A percentile compares a stretch with the other conserved stretches of the same genome.
Conservation (phyloP, 257 asterid genomes). For the Nicotiana tabacum region DNA sequence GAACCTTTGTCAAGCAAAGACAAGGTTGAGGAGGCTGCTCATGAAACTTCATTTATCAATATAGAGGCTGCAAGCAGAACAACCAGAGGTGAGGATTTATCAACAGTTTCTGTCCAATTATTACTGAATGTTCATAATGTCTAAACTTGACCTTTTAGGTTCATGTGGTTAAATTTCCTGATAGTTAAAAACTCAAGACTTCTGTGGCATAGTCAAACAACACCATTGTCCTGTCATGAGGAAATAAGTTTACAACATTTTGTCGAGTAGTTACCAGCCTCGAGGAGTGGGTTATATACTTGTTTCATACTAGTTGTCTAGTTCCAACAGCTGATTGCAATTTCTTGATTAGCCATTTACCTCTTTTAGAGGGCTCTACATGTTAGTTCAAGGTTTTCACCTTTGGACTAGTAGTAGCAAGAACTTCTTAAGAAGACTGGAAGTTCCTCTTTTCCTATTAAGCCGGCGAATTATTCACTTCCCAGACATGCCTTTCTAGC, state of each 20-base stretch:
- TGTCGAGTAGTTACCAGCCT: neutral
- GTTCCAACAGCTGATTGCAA: neutral
- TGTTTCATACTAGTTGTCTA: neutral
- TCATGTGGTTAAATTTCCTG: neutral
- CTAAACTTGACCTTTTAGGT: neutral
- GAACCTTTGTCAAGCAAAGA: constrained; percentile 39
- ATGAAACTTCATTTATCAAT: constrained; percentile 32
- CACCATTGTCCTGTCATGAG: constrained; percentile 6
- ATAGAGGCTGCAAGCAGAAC: constrained; percentile 41
- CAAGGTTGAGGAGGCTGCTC: constrained; percentile 43
- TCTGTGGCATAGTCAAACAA: neutral
- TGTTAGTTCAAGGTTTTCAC: neutral
- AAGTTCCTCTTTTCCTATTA: neutral
- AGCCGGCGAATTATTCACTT: neutral
- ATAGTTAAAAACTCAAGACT: neutral
- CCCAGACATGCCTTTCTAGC: neutral
- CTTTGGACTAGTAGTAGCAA: neutral
- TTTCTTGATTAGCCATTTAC: neutral
- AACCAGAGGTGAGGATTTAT: constrained; percentile 40
- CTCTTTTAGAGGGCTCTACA: neutral
- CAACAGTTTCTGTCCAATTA: neutral
- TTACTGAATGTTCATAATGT: constrained; percentile 3
- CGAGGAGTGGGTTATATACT: neutral
- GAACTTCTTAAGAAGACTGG: neutral
- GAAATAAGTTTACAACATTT: neutral